Base-by-base conservation (phyloP, 495 filamentous ascomycete genomes). In the Friedmanniomyces endolithicus region DNA sequence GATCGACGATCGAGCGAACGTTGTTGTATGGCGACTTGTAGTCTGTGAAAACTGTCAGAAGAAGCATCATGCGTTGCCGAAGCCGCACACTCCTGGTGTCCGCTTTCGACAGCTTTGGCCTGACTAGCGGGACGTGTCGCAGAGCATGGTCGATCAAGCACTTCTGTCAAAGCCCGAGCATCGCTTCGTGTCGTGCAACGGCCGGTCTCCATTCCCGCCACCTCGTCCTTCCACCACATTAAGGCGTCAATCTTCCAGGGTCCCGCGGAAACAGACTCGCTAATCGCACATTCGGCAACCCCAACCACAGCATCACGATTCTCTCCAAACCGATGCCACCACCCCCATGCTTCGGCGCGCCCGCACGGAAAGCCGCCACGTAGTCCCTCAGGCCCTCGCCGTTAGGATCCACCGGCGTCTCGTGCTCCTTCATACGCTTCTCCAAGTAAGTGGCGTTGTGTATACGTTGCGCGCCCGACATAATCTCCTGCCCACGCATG, bases 401-500 rank as follows among this genome's bases (percentile, higher is more conserved):
- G 35, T 74, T 67, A 2, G 87, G 86, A 66, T 90, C 79, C 35
- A 94, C 67, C 0, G 70, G 70, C 4, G 68, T 64, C 12, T 84
- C 86, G 72, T 90, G 86, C 52, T 71, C 71, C 44, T 73, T 67
- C 74, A 94, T 86, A 11, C 79, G 77, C 9, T 75, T 76, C 64
- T 81, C 76, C 40, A 94, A 75, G 67, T 85, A 76, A 33, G 73
- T 75, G 34, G 86, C 77, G 59, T 85, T 68, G 75, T 94, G 76
- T 63, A 94, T 83, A 70, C 88, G 85, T 74, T 95, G 88, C 25
- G 86, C 88, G 49, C 88, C 88, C 12, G 80, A 85, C 70, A 90
- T 79, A 67, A 94, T 89, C 71, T 90, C 89, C 71, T 94, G 86
- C 19, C 86, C 86, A 60, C 89, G 83, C 84, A 94, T 86, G 76